phyloP scores from a whole-genome alignment of 495 filamentous ascomycete genomes.

The Pyrenula aspistea region DNA sequence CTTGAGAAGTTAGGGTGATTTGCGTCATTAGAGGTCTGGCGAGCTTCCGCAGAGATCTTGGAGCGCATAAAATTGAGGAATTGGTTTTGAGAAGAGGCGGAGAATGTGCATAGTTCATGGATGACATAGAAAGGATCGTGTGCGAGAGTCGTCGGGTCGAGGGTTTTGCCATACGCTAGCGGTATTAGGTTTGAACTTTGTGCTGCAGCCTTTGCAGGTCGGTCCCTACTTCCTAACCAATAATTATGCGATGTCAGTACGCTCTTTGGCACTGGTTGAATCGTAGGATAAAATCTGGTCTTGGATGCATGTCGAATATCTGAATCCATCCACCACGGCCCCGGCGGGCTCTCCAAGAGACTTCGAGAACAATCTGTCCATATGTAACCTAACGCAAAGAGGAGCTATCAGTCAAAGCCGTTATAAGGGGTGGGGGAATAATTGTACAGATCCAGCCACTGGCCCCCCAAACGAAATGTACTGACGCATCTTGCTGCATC shows the following conservation, averaged over 20 bases:
- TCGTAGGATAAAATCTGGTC: background rate
- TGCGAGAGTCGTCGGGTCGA: constrained; percentile 4
- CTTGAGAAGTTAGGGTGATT: background rate
- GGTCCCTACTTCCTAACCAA: background rate
- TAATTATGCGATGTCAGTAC: background rate
- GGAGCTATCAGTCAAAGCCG: no score
- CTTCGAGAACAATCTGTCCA: constrained; percentile 3
- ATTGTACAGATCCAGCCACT: no score
- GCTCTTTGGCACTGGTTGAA: background rate
- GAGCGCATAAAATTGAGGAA: constrained; percentile 15
- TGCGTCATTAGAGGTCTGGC: constrained; percentile 6
- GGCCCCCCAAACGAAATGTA: no score
- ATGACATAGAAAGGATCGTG: constrained; percentile 15
- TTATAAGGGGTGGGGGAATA: no score
- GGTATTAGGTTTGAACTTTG: no score
- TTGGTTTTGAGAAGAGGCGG: constrained; percentile 12
- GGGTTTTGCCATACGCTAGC: constrained; percentile 7
- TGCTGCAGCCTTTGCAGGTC: constrained; percentile 6
- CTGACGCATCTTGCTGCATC: no score
- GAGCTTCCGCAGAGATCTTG: constrained; percentile 6
- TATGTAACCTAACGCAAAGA: no score
- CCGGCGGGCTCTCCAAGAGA: constrained; percentile 5
- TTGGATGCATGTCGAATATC: no score
- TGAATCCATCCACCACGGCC: no score
- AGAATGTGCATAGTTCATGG: constrained; percentile 11